Percentiles rank a stretch among this genome's conserved stretches.
phyloP scores from a whole-genome alignment of 345 rosid genomes.

The Excoecaria agallocha region DNA sequence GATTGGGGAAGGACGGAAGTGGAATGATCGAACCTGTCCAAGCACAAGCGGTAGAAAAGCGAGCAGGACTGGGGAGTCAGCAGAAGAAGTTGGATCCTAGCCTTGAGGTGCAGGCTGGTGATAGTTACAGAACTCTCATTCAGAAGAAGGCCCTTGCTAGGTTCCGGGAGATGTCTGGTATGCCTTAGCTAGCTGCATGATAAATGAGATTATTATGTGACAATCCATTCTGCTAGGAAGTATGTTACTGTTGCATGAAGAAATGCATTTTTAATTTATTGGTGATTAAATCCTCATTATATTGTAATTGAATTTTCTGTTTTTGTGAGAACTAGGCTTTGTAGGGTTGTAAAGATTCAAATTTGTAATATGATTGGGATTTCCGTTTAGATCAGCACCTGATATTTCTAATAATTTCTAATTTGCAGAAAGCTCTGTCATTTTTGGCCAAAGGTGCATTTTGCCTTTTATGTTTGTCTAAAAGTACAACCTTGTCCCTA shows the following conservation, averaged over 20 bases:
- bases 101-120: conserved; percentile 92
- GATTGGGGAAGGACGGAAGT: conserved; percentile 92
- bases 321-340: neutral
- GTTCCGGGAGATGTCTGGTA: conserved; percentile 79
- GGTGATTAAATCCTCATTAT: too few species aligned
- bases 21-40: conserved; percentile 95
- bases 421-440: too few species aligned
- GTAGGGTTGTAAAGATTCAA: conserved; percentile 7
- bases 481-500: too few species aligned
- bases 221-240: too few species aligned
- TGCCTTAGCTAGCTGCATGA: neutral
- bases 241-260: neutral
- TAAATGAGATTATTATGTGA: neutral
- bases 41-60: conserved; percentile 64
- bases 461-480: too few species aligned
- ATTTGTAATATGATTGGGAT: too few species aligned
- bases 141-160: conserved; percentile 95
- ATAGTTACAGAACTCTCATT: conserved; percentile 85
- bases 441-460: too few species aligned
- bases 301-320: neutral
- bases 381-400: too few species aligned
- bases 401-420: too few species aligned
- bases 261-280: neutral
- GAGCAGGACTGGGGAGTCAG: conserved; percentile 96
- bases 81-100: conserved; percentile 74